Base-by-base conservation (phyloP, 2,329 filamentous ascomycete genomes). In the Coniella lustricola region DNA sequence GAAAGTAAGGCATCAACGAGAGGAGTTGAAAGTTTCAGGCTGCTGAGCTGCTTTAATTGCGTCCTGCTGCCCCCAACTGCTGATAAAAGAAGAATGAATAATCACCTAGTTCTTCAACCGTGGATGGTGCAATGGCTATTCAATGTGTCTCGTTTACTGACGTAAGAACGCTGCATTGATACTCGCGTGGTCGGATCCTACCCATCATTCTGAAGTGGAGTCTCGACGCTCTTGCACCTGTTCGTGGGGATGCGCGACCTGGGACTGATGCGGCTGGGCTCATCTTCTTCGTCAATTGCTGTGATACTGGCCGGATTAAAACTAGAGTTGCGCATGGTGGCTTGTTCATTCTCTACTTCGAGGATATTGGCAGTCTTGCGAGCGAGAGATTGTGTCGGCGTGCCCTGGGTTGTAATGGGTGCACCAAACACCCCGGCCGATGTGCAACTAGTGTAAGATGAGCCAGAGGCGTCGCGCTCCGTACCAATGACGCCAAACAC, bases 221-320 rank as follows among this genome's bases (percentile, higher is more conserved):
- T 16, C 10, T 47, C 48, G 14, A 35, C 4, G 10, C 33, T 41
- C 4, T 18, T 13, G 14, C 43, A 20, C 14, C 37, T 31, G 4
- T 25, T 20, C 22, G 48, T 42, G 7, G 44, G 36, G 31, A 35
- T 13, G n/a, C 48, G 47, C 25, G 59, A 44, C 32, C 55, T 59
- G 7, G 67, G 65, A 47, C 65, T 70, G n/a, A 50, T 55, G 21
- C 64, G 62, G 12, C 64, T 64, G 31, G 68, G 66, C 51, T 75
- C 70, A 36, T 75, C 68, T 43, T 76, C 71, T 17, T 72, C 69
- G 34, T 74, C 74, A 14, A 74, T 68, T 8, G 59, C 68, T 53
- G 68, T 72, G n/a, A 63, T 57, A 32, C 73, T 70, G 3, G 64
- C 65, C 7, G 73, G 70, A 0, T 73, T 75, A 42, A 73, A 72